phyloP scores from a whole-genome alignment of 2,329 filamentous ascomycete species.

The Aspergillus sp. region DNA sequence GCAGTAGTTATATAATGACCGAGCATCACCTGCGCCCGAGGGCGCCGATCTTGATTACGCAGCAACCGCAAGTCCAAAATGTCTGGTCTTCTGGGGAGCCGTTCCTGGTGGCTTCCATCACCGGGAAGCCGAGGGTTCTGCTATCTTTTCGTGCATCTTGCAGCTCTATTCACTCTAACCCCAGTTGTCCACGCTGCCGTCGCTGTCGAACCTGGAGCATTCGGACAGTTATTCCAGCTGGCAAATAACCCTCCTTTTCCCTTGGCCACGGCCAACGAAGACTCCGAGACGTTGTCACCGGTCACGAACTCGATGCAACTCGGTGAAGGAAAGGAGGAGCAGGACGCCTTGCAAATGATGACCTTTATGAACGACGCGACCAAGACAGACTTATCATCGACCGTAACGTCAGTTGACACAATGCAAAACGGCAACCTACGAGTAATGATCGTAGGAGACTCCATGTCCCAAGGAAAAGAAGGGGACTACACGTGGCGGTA shows the following conservation, averaged over 20 bases:
- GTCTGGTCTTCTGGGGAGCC: not conserved
- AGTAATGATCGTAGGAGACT: slow-evolving; percentile 10
- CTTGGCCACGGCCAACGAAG: not conserved
- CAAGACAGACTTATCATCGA: not conserved
- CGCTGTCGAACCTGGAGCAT: not conserved
- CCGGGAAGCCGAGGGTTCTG: not conserved
- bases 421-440: not conserved
- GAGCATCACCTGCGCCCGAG: not conserved
- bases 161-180: not conserved
- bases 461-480: slow-evolving; percentile 9
- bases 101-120: not conserved
- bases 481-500: slow-evolving; percentile 12
- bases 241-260: not conserved
- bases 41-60: not conserved
- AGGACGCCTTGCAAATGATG: not conserved
- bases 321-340: not conserved
- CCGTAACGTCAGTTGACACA: not conserved
- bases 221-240: not conserved
- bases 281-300: not conserved
- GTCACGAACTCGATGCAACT: not conserved
- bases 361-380: not conserved
- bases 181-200: not conserved
- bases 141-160: not conserved
- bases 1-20: not conserved
- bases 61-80: not conserved